Conservation (phyloP, 371 early-diverging fungal genomes). For the Mortierella sp. region DNA sequence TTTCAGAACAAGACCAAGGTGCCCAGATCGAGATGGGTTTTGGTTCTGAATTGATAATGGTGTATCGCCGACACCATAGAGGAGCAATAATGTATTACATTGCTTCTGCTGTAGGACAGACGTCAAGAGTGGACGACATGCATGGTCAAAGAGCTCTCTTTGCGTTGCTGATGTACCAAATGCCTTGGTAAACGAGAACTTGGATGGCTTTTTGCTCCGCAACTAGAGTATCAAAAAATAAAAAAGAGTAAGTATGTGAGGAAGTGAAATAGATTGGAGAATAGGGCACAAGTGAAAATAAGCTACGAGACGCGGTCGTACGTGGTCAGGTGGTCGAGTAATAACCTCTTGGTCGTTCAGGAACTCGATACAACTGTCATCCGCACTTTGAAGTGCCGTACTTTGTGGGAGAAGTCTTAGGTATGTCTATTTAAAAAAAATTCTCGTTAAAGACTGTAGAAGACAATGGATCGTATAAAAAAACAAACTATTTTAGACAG, state of each 20-base stretch:
- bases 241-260: neutral
- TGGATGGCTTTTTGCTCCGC: constrained; percentile 60
- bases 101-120: constrained; percentile 59
- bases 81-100: constrained; percentile 73
- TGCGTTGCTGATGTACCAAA: constrained; percentile 62
- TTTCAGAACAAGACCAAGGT: constrained; percentile 71
- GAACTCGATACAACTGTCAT: neutral
- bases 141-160: constrained; percentile 66
- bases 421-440: too few relatives aligned
- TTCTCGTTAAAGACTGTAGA: too few relatives aligned
- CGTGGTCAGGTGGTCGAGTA: neutral
- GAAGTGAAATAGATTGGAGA: too few relatives aligned
- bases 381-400: neutral
- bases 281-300: constrained; percentile 26
- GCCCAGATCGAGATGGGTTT: constrained; percentile 77
- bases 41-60: constrained; percentile 48
- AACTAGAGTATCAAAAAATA: constrained; percentile 53
- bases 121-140: constrained; percentile 65
- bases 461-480: too few relatives aligned
- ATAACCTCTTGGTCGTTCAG: neutral
- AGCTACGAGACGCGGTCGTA: neutral
- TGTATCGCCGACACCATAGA: constrained; percentile 84
- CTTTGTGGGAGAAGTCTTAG: neutral
- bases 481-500: neutral
- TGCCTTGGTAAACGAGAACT: constrained; percentile 74